Evolutionary conservation across 192 early-diverging fungal genomes (phyloP).

Genomic region (Umbelopsis vinacea): DNA sequence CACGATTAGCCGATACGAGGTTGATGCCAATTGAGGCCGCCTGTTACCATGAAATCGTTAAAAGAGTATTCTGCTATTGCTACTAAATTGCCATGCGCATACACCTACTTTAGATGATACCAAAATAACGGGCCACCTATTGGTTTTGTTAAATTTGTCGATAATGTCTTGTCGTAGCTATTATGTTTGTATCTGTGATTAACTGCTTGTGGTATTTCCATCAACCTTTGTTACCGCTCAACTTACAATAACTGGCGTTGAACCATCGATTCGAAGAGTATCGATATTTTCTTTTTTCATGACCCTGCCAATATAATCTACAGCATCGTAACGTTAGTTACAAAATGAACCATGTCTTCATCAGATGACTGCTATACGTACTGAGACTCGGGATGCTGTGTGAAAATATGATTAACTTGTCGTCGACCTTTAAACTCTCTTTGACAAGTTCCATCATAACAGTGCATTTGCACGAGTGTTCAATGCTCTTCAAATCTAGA

Average conservation of each 20-base stretch:
- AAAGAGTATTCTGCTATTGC: background rate
- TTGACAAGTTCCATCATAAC: constrained; percentile 63
- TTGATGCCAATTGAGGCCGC: constrained; percentile 63
- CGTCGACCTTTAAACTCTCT: constrained; percentile 45
- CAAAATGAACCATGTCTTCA: background rate
- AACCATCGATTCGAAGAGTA: constrained; percentile 61
- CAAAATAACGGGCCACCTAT: constrained; percentile 53
- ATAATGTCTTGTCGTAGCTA: constrained; percentile 59
- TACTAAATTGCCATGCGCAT: background rate
- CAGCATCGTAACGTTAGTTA: background rate
- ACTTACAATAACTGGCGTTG: constrained; percentile 43
- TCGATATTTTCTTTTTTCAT: background rate
- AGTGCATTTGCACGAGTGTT: background rate
- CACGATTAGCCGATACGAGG: constrained; percentile 69
- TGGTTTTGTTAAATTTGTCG: constrained; percentile 62
- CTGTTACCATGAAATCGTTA: constrained; percentile 2
- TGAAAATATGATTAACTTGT: constrained; percentile 78
- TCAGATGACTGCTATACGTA: constrained; percentile 29
- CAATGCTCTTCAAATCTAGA: background rate
- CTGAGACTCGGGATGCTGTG: constrained; percentile 71
- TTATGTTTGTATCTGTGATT: background rate
- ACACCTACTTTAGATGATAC: constrained; percentile 58
- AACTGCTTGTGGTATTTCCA: too few species aligned
- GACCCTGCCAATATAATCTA: constrained; percentile 36
- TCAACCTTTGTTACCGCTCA: background rate